phyloP scores from a whole-genome alignment of 2,329 filamentous ascomycete genomes.

The Aureobasidium zeae region DNA sequence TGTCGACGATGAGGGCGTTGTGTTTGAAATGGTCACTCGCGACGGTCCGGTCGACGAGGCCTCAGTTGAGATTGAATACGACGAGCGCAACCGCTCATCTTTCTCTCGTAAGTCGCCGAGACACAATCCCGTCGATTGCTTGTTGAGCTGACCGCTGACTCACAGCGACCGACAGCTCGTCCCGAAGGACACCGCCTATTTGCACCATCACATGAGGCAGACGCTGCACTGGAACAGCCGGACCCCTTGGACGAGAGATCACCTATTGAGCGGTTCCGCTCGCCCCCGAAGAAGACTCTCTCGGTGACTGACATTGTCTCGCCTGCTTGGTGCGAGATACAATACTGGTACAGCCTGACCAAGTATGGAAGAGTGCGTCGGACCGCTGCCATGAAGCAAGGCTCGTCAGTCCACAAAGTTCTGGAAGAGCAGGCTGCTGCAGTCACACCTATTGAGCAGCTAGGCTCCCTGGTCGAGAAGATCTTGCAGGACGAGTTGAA shows the following conservation, averaged over 20 bases:
- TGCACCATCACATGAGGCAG: constrained; percentile 16
- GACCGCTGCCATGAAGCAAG: constrained; percentile 76
- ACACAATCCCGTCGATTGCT: too few species aligned
- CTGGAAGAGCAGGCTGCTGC: constrained; percentile 80
- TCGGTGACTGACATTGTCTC: constrained; percentile 82
- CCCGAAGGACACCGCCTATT: constrained; percentile 21
- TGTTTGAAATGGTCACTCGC: constrained; percentile 16
- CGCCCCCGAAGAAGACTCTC: constrained; percentile 65
- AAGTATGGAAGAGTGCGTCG: constrained; percentile 64
- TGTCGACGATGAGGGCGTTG: constrained; percentile 17
- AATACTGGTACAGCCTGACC: constrained; percentile 81
- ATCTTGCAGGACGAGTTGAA: constrained; percentile 12
- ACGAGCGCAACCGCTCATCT: constrained; percentile 29
- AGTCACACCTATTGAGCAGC: constrained; percentile 61
- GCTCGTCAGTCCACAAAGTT: constrained; percentile 67
- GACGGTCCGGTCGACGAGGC: constrained; percentile 20
- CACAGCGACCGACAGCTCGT: constrained; percentile 29
- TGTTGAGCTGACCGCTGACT: constrained; percentile 32
- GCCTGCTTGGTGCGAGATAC: constrained; percentile 90
- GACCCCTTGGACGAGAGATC: constrained; percentile 39
- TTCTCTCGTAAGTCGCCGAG: constrained; percentile 25
- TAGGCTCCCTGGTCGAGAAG: constrained; percentile 20
- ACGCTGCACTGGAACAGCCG: constrained; percentile 18
- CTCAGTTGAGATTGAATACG: constrained; percentile 37
- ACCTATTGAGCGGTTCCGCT: constrained; percentile 70